Base-by-base conservation (phyloP, 192 early-diverging fungal species). In the Physocladia obscura region DNA sequence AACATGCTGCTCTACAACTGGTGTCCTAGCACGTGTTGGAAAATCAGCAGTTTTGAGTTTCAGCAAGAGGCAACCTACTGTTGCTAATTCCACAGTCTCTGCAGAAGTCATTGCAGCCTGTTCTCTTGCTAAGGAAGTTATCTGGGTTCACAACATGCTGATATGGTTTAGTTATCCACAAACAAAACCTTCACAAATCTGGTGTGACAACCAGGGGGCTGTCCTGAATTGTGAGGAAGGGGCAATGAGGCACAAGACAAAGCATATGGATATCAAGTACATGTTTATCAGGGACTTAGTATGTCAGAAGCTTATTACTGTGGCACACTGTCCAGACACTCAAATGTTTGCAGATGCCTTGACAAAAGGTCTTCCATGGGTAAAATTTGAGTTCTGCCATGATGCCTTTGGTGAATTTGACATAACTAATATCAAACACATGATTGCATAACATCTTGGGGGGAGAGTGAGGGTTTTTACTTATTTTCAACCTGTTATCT, bases 71-170 rank as follows among this genome's bases (percentile, higher is more conserved):
- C 61, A 62, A 49, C 61, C 61, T 17, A 62, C 29, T 8, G 40
- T 62, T 11, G 36, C 61, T 6, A 44, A 62, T 30, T 62, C 61
- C 36, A 62, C 61, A 29, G 61, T 62, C 8, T 5, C 39, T 21
- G 36, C 61, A 4, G 61, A 62, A 19, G 37, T 62, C 22, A 62
- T 49, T 15, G 61, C 61, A 49, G 4, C 21, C 19, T 26, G 47
- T 27, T 21, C 36, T 15, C 61, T 62, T 49, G 36, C 40, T 5
- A 62, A 62, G 61, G 61, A 62, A 62, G 40, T 49, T 19, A 22
- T 62, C 36, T 62, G 61, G 61, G 40, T 62, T 15, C 36, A 30
- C 6, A 62, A 62, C 61, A 62, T 62, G 61, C 40, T 62, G 15
- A 27, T 11, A 21, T 62, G 61, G 61, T 30, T 60, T 60, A 24